A percentile compares a stretch with the other conserved stretches of the same genome.
Conservation (phyloP, 441 rosid genomes). For the Erodium chrysanthum region DNA sequence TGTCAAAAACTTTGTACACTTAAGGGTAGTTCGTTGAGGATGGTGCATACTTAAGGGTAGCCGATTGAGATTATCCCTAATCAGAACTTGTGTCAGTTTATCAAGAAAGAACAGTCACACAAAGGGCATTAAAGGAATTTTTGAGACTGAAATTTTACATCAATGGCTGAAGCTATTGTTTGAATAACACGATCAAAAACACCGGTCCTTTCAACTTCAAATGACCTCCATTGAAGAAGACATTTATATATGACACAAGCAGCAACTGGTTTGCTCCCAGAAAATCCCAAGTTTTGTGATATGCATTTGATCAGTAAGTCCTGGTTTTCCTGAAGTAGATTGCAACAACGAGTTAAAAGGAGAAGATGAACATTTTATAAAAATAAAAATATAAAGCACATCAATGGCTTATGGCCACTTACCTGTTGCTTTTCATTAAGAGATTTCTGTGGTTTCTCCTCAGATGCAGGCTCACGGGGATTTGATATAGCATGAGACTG, state of each 20-base stretch:
- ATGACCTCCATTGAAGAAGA: slow-evolving; percentile 99
- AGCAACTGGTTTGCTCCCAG: slow-evolving; percentile 89
- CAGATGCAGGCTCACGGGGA: slow-evolving; percentile 79
- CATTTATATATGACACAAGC: slow-evolving; percentile 94
- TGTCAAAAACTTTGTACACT: too few species aligned
- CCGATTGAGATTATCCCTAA: too few species aligned
- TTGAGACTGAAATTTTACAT: slow-evolving; percentile 32
- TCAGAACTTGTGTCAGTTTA: background rate
- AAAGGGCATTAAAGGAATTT: background rate
- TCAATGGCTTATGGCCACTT: slow-evolving; percentile 15
- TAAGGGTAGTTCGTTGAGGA: too few species aligned
- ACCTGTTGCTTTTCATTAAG: slow-evolving; percentile 99
- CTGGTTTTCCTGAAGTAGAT: slow-evolving; percentile 78
- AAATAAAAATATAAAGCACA: slow-evolving; percentile 11
- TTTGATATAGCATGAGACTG: slow-evolving; percentile 42
- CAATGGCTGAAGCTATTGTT: slow-evolving; percentile 84
- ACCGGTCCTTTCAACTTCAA: slow-evolving; percentile 95
- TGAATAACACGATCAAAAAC: slow-evolving; percentile 97
- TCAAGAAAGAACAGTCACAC: background rate
- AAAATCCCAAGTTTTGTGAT: slow-evolving; percentile 83
- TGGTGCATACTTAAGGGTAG: too few species aligned
- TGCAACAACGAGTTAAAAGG: slow-evolving; percentile 15
- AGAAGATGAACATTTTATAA: slow-evolving; percentile 11
- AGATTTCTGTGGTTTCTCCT: slow-evolving; percentile 91
- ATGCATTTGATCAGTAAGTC: slow-evolving; percentile 86